phyloP scores from a whole-genome alignment of 331 rosid genomes.

The Quercus phellos region DNA sequence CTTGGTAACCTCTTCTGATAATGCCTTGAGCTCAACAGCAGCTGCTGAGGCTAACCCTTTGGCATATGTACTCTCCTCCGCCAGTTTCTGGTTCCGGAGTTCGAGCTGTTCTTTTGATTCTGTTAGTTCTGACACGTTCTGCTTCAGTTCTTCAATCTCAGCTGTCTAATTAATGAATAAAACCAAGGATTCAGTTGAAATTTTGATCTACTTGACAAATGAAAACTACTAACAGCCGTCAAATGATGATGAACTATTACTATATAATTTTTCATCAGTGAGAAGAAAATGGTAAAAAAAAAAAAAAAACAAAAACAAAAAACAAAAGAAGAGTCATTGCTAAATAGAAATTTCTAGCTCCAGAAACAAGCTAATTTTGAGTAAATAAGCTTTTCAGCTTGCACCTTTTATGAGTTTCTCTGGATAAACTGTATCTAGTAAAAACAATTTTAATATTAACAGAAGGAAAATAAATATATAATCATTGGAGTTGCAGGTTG shows the following conservation, averaged over 20 bases:
- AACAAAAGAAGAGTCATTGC: not conserved
- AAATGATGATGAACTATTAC: slow-evolving; percentile 1
- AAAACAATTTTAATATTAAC: too few species aligned
- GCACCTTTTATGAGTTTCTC: not conserved
- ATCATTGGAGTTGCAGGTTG: too few species aligned
- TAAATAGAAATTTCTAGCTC: slow-evolving; percentile 1
- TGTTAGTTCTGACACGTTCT: slow-evolving; percentile 52
- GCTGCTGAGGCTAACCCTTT: slow-evolving; percentile 99
- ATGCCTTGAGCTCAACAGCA: slow-evolving; percentile 94
- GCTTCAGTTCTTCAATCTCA: slow-evolving; percentile 69
- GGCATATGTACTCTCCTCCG: slow-evolving; percentile 94
- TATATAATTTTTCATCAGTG: not conserved
- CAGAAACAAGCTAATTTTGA: not conserved
- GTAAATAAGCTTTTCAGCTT: not conserved
- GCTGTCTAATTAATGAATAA: slow-evolving; percentile 32
- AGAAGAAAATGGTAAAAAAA: not conserved
- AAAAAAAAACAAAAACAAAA: not conserved
- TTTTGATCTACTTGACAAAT: slow-evolving; percentile 8
- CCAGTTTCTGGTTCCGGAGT: slow-evolving; percentile 70
- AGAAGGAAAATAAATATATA: too few species aligned
- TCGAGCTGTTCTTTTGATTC: slow-evolving; percentile 75
- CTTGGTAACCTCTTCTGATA: slow-evolving; percentile 94
- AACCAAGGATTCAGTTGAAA: slow-evolving; percentile 12
- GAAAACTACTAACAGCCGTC: slow-evolving; percentile 2
- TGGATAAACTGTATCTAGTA: too few species aligned